Percentiles rank a stretch among this genome's conserved stretches.
Conservation (phyloP, 2,329 filamentous ascomycete species). For the Penicillium hesseltinei region DNA sequence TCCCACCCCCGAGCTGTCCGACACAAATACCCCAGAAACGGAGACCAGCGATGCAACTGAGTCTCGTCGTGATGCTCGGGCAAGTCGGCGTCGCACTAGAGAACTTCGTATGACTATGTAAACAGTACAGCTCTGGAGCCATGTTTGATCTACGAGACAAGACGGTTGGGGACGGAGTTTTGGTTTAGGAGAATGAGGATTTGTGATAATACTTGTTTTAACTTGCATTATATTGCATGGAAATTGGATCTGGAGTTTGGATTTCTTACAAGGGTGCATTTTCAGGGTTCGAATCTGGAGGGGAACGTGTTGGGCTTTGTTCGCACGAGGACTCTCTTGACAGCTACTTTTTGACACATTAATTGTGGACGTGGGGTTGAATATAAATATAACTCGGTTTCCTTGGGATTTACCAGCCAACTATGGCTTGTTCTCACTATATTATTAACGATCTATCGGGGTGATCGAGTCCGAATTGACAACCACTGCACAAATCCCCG, state of each 20-base stretch:
- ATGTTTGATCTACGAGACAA: constrained; percentile 7
- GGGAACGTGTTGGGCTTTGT: background rate
- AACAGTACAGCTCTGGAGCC: constrained; percentile 8
- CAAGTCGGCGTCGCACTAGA: constrained; percentile 33
- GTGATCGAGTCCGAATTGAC: constrained; percentile 16
- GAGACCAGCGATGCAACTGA: constrained; percentile 38
- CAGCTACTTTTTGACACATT: background rate
- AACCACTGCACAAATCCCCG: constrained; percentile 6
- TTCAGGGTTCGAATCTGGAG: constrained; percentile 9
- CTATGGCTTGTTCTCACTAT: background rate
- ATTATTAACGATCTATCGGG: constrained; percentile 7
- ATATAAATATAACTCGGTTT: background rate
- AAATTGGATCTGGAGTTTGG: constrained; percentile 14
- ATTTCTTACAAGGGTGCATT: background rate
- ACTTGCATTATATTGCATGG: constrained; percentile 11
- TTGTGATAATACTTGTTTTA: constrained; percentile 15
- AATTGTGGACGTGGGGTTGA: background rate
- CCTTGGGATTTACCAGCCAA: background rate
- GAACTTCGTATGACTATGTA: constrained; percentile 39
- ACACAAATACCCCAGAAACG: constrained; percentile 37
- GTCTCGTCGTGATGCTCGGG: constrained; percentile 36
- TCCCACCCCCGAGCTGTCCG: constrained; percentile 39
- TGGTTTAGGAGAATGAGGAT: background rate
- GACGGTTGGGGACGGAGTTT: background rate
- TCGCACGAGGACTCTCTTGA: background rate